phyloP scores from a whole-genome alignment of 208 protist genomes.

The Leishmania martiniquensis region DNA sequence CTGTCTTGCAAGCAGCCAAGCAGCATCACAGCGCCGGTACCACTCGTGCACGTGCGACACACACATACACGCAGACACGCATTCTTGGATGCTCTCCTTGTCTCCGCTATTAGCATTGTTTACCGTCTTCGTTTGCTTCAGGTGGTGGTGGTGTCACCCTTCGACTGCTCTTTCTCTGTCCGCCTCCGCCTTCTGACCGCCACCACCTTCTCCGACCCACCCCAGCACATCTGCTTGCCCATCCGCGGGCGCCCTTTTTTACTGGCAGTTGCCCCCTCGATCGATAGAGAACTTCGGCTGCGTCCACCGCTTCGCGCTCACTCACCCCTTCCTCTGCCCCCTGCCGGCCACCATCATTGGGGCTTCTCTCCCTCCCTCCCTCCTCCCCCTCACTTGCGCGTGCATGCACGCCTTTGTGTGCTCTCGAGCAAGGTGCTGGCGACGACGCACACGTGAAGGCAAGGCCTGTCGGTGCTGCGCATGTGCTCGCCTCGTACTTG shows the following conservation, averaged over 20 bases:
- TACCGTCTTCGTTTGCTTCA: too few relatives aligned
- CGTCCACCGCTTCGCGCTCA: background rate
- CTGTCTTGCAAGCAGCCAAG: too few relatives aligned
- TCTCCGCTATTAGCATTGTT: too few relatives aligned
- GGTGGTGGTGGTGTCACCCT: background rate
- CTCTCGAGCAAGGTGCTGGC: background rate
- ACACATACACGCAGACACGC: too few relatives aligned
- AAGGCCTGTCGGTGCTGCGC: background rate
- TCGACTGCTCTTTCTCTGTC: background rate
- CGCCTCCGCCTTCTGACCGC: background rate
- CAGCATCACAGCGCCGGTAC: too few relatives aligned
- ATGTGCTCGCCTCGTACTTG: background rate
- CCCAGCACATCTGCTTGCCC: background rate
- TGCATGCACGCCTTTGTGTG: background rate
- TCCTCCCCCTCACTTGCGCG: background rate
- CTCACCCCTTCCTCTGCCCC: background rate
- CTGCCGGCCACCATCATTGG: background rate
- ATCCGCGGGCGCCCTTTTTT: background rate
- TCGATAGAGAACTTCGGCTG: background rate
- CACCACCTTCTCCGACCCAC: background rate
- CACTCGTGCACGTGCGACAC: too few relatives aligned
- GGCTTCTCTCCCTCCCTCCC: background rate
- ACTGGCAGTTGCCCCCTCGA: background rate
- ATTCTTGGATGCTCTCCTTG: background rate
- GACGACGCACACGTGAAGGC: background rate